These are phyloP conservation scores for Solanum hybrid DNA, from an alignment of 305 asterid genomes.

Conservation along the genomic window DNA sequence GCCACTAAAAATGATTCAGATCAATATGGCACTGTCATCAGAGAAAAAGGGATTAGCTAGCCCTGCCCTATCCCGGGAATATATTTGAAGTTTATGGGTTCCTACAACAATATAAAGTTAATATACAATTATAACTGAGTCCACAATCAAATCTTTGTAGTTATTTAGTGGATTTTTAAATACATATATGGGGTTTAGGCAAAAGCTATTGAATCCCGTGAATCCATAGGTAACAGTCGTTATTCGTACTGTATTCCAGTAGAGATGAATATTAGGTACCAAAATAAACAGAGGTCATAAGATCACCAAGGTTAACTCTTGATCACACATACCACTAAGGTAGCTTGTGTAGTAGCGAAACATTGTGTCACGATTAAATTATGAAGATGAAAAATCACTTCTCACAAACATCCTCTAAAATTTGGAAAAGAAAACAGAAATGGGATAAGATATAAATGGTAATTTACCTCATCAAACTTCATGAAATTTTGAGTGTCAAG, in stretches of 20 bases:
- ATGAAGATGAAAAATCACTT: not conserved
- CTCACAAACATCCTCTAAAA: not conserved
- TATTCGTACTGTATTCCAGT: not conserved
- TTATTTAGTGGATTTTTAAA: not conserved
- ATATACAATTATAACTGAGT: not conserved
- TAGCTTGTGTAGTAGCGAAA: not conserved
- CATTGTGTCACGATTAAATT: not conserved
- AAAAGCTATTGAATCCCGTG: not conserved
- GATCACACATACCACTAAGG: not conserved
- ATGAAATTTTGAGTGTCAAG: conserved; percentile 75
- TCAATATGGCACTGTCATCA: not conserved
- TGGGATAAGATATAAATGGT: not conserved
- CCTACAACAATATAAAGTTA: not conserved
- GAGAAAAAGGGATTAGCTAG: not conserved
- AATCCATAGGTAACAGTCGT: not conserved
- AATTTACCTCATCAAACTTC: conserved; percentile 57
- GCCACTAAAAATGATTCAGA: not conserved
- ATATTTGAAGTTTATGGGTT: not conserved
- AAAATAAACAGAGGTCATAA: not conserved
- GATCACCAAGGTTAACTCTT: not conserved
- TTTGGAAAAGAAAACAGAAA: not conserved
- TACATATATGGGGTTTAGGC: not conserved
- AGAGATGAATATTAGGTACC: not conserved
- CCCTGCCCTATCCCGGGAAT: not conserved
- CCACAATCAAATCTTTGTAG: not conserved